Conservation (phyloP, 208 protist species). For the Trypanosoma platydactyli region DNA sequence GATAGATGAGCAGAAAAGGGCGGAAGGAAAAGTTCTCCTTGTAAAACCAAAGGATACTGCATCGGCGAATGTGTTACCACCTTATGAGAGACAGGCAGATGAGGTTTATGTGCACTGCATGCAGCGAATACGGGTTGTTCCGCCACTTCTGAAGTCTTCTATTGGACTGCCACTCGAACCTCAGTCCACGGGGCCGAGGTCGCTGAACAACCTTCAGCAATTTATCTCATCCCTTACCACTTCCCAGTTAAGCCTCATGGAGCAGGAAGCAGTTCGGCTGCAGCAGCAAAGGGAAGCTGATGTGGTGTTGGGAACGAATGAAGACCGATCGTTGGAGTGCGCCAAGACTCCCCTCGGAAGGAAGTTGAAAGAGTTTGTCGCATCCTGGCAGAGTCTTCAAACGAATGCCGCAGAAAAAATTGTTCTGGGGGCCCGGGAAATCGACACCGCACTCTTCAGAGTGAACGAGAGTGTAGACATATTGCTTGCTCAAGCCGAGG, state of each 20-base stretch:
- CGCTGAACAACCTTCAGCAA: background rate
- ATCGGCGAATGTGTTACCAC: background rate
- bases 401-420: background rate
- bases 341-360: background rate
- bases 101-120: background rate
- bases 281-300: background rate
- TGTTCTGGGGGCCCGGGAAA: background rate
- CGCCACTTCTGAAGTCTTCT: background rate
- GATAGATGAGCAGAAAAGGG: background rate
- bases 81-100: background rate
- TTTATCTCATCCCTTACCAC: background rate
- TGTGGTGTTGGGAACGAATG: background rate
- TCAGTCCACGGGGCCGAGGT: background rate
- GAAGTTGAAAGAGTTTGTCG: background rate
- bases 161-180: background rate
- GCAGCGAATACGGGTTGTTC: background rate
- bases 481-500: background rate
- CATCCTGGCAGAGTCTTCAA: background rate
- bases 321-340: background rate
- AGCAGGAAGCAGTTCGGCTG: slow-evolving; percentile 11
- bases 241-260: background rate
- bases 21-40: background rate
- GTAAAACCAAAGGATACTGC: background rate
- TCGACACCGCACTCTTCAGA: background rate
- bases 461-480: background rate